Conservation (phyloP, 192 early-diverging fungal genomes). For the Mortierella antarctica region DNA sequence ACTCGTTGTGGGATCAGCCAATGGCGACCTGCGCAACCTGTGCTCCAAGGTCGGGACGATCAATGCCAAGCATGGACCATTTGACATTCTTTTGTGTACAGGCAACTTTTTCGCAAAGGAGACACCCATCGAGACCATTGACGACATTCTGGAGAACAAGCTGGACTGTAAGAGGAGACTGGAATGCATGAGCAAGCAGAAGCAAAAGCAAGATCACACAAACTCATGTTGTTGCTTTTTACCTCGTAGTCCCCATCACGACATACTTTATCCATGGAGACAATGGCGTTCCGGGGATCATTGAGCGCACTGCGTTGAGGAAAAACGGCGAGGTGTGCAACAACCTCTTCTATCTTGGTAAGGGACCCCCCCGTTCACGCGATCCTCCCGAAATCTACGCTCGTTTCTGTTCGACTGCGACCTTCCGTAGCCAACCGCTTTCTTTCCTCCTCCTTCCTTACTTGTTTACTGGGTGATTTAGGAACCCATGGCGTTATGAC, state of each 20-base stretch:
- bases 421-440: neutral
- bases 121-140: slow-evolving; percentile 57
- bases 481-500: slow-evolving; percentile 61
- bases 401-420: too few species aligned
- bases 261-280: slow-evolving; percentile 82
- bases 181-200: neutral
- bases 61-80: slow-evolving; percentile 87
- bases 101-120: slow-evolving; percentile 83
- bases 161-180: slow-evolving; percentile 46
- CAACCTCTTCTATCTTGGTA: slow-evolving; percentile 80
- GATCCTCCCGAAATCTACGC: too few species aligned
- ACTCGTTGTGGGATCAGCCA: slow-evolving; percentile 79
- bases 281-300: slow-evolving; percentile 64
- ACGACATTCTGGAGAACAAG: slow-evolving; percentile 65
- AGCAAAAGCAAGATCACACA: neutral
- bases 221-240: neutral
- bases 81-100: slow-evolving; percentile 81
- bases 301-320: slow-evolving; percentile 61
- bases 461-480: neutral
- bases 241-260: slow-evolving; percentile 71
- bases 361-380: neutral
- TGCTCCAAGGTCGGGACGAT: slow-evolving; percentile 81
- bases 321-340: slow-evolving; percentile 80
- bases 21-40: slow-evolving; percentile 73
- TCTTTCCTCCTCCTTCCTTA: neutral